Conservation (phyloP, 352 stramenopile species). For the Pythium grandisporangium region DNA sequence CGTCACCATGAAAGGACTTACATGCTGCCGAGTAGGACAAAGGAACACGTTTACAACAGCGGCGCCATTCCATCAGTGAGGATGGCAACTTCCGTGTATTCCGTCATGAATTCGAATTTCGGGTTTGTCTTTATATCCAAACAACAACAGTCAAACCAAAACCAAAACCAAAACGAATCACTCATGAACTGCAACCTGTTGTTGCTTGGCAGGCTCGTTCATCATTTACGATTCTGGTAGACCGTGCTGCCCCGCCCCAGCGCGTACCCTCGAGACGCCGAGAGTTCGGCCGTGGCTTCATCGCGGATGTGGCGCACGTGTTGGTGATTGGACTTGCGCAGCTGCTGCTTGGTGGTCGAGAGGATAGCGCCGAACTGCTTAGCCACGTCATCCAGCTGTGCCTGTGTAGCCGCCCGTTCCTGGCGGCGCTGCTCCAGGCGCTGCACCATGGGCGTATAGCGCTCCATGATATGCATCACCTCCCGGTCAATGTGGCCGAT, state of each 20-base stretch:
- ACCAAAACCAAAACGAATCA: too few relatives aligned
- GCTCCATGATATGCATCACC: slow-evolving; percentile 46
- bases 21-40: too few relatives aligned
- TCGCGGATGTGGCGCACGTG: slow-evolving; percentile 54
- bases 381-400: slow-evolving; percentile 30
- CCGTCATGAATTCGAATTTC: too few relatives aligned
- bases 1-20: too few relatives aligned
- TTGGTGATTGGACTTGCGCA: slow-evolving; percentile 39
- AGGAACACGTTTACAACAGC: too few relatives aligned
- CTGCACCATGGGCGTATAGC: slow-evolving; percentile 50
- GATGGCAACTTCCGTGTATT: too few relatives aligned
- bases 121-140: too few relatives aligned
- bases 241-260: slow-evolving; percentile 48
- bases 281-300: slow-evolving; percentile 41
- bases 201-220: too few relatives aligned
- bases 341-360: slow-evolving; percentile 41
- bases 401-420: slow-evolving; percentile 32
- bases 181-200: too few relatives aligned
- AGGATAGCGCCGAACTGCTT: slow-evolving; percentile 64
- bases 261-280: slow-evolving; percentile 36
- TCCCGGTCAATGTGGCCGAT: slow-evolving; percentile 57
- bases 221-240: slow-evolving; percentile 38
- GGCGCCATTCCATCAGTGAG: too few relatives aligned
- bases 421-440: slow-evolving; percentile 42
- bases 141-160: too few relatives aligned